Evolutionary conservation across 306 rosid species (phyloP), one percentile per base, ranked within the genome.

Genomic region (Castanopsis chinensis): DNA sequence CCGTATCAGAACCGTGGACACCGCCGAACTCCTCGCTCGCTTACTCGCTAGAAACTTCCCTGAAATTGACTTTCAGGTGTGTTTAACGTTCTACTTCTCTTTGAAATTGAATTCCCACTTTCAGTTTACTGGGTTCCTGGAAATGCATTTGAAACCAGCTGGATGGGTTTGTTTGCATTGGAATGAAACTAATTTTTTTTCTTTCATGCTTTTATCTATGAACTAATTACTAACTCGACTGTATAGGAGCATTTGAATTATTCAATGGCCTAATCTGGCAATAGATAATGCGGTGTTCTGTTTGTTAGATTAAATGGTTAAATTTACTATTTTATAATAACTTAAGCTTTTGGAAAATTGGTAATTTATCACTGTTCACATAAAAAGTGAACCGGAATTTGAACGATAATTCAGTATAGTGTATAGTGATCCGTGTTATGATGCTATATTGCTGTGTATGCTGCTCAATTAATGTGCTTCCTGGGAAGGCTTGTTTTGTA

Each of bases 21-120:
- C 86, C 18, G 87, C 92, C 1, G 86, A 92, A 54, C 80, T 83
- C 0, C 85, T 95, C 4, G 93, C 97, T 84, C 94, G 93, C 21
- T 86, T 86, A 1, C 87, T 95, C 9, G 90, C 92, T 20, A 82
- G 65, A 52, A 79, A 89, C 71, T 91, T 79, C 74, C 98, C 97
- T 2, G 83, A 85, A 5, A n/a, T 87, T 0, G 87, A 89, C 11
- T 91, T 92, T 53, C 89, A 95, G 97, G 96, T 87, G 45, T 4
- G 35, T 71, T 54, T 8, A 1, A 5, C 49, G 6, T 71, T 68
- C 28, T 15, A 13, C 21, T 15, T 10, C 27, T 13, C 21, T 18
- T 77, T 61, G 27, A 4, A 13, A 9, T 19, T 32, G 53, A 68
- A 60, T 33, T 68, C 14, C 17, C 27, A 18, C 23, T n/a, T 1